Evolutionary conservation across 192 early-diverging fungal genomes (phyloP).

Genomic region (Coemansia sp.): DNA sequence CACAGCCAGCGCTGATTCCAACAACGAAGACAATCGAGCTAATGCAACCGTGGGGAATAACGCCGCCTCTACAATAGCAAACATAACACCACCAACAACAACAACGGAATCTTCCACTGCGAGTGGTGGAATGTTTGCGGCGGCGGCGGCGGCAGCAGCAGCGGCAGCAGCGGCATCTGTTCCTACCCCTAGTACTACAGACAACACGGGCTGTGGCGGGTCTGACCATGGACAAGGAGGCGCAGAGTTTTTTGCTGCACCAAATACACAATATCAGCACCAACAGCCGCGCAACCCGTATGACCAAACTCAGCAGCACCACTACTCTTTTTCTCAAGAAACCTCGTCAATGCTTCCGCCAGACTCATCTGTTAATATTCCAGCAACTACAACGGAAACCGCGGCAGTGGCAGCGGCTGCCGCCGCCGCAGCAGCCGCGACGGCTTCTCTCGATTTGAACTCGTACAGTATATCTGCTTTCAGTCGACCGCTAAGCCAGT

Average conservation of each 20-base stretch:
- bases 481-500: slow-evolving; percentile 41
- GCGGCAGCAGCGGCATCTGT: slow-evolving; percentile 35
- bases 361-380: slow-evolving; percentile 3
- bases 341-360: not conserved
- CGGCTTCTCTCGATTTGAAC: slow-evolving; percentile 28
- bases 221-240: slow-evolving; percentile 1
- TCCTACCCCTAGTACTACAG: not conserved
- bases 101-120: slow-evolving; percentile 7
- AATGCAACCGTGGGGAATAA: slow-evolving; percentile 8
- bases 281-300: slow-evolving; percentile 1
- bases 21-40: not conserved
- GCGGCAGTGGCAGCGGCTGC: slow-evolving; percentile 9
- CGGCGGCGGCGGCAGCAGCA: slow-evolving; percentile 31
- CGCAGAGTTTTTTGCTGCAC: slow-evolving; percentile 7
- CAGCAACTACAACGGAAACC: slow-evolving; percentile 7
- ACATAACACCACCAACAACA: not conserved
- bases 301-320: slow-evolving; percentile 8
- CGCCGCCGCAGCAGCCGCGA: slow-evolving; percentile 4
- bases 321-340: slow-evolving; percentile 11
- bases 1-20: slow-evolving; percentile 8
- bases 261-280: slow-evolving; percentile 6
- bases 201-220: not conserved
- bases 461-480: slow-evolving; percentile 53
- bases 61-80: slow-evolving; percentile 1
- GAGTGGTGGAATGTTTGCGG: slow-evolving; percentile 24